Evolutionary conservation across 2,329 filamentous ascomycete genomes (phyloP).

Genomic region (Leptographium wingfieldii): DNA sequence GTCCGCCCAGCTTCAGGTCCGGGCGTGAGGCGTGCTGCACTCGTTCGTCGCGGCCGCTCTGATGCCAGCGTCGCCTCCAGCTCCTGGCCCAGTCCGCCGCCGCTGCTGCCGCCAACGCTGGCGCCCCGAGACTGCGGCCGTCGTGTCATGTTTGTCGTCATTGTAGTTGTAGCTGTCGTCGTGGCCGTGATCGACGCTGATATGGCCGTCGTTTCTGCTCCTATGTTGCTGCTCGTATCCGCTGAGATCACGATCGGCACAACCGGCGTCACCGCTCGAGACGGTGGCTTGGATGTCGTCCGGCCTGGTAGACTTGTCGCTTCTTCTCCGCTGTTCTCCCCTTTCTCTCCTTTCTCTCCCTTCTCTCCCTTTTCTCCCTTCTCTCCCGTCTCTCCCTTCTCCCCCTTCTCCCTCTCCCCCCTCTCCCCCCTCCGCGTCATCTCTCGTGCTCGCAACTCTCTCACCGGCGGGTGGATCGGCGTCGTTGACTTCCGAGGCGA

Average conservation of each 20-base stretch:
- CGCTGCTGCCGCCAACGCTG: constrained; percentile 12
- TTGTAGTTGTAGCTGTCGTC: constrained; percentile 3
- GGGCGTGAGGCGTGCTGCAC: constrained; percentile 45
- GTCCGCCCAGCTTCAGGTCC: constrained; percentile 31
- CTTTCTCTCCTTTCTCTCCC: neutral
- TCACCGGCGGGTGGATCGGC: constrained; percentile 20
- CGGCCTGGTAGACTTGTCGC: neutral
- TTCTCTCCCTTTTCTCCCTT: constrained; percentile 1
- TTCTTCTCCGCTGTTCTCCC: too few relatives aligned
- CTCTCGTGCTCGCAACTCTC: constrained; percentile 21
- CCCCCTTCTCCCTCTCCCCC: constrained; percentile 1
- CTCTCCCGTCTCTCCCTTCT: neutral
- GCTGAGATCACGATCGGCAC: neutral
- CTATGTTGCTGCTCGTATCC: too few relatives aligned
- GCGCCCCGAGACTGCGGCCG: constrained; percentile 15
- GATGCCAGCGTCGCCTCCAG: constrained; percentile 34
- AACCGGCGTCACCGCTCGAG: constrained; percentile 6
- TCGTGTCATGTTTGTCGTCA: constrained; percentile 9
- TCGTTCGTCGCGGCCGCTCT: constrained; percentile 42
- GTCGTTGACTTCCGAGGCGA: constrained; percentile 21
- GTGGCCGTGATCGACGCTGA: neutral
- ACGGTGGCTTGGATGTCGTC: constrained; percentile 5
- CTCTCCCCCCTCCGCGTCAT: constrained; percentile 9
- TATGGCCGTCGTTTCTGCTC: neutral
- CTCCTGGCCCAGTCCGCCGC: constrained; percentile 25